phyloP scores from a whole-genome alignment of 768 basidiomycete species.

The Agaricus bisporus region DNA sequence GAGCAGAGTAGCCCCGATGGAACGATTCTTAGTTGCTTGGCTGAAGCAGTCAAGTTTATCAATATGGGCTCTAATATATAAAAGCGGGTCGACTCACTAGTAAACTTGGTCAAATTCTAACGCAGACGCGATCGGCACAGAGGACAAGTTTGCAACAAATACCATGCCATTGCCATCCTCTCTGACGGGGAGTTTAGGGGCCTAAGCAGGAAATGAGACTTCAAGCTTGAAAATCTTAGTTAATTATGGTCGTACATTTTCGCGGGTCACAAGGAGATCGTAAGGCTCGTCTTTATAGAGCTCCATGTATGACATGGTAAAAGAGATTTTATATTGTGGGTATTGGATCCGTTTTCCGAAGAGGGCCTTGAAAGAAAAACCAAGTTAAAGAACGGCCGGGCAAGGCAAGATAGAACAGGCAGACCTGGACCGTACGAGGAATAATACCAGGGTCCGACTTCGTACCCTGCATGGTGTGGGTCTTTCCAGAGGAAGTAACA shows the following conservation, averaged over 20 bases:
- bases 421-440: constrained; percentile 69
- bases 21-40: constrained; percentile 68
- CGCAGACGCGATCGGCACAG: constrained; percentile 31
- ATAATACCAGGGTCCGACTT: constrained; percentile 75
- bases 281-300: constrained; percentile 91
- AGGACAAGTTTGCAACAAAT: constrained; percentile 49
- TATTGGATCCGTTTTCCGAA: constrained; percentile 42
- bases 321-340: constrained; percentile 35
- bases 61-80: neutral
- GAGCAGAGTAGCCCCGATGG: constrained; percentile 79
- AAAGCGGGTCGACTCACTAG: constrained; percentile 24
- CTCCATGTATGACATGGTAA: constrained; percentile 76
- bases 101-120: constrained; percentile 43
- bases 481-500: constrained; percentile 88
- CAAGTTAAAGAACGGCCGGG: neutral
- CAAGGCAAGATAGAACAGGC: neutral
- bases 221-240: neutral
- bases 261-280: constrained; percentile 72
- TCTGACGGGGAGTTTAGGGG: constrained; percentile 47
- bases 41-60: constrained; percentile 27
- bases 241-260: constrained; percentile 40
- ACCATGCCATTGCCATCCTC: constrained; percentile 49
- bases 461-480: constrained; percentile 89
- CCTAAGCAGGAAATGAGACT: constrained; percentile 21
- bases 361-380: constrained; percentile 36